Percentiles rank a stretch among this genome's conserved stretches.
Conservation (phyloP, 352 stramenopile genomes). For the Pseudoperonospora humuli region DNA sequence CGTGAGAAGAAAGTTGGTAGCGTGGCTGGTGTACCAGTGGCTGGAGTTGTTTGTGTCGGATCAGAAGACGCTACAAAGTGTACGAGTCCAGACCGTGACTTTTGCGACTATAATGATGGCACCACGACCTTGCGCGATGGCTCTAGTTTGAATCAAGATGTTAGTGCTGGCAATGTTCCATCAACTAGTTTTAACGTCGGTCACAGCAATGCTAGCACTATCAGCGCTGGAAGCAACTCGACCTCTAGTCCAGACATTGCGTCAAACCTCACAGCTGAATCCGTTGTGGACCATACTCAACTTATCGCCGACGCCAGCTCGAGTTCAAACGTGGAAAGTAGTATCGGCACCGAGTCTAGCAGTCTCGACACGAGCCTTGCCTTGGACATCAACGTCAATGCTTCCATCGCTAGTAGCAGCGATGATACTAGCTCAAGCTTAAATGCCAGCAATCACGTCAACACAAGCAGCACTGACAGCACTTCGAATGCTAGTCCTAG, state of each 20-base stretch:
- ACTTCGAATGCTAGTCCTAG: background rate
- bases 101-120: conserved; percentile 5
- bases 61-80: conserved; percentile 13
- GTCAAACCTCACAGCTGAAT: background rate
- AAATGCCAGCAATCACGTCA: background rate
- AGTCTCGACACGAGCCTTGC: background rate
- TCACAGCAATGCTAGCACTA: conserved; percentile 4
- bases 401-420: background rate
- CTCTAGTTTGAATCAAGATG: background rate
- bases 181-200: background rate
- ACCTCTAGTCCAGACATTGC: background rate
- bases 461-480: background rate
- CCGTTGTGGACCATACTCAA: background rate
- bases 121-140: background rate
- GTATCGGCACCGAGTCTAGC: too few relatives aligned
- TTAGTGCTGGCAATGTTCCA: background rate
- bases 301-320: background rate
- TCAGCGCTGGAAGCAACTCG: background rate
- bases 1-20: conserved; percentile 27
- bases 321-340: too few relatives aligned
- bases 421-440: background rate
- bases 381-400: background rate
- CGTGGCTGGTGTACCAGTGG: conserved; percentile 11
- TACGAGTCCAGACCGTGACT: conserved; percentile 8
- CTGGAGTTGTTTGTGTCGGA: conserved; percentile 25